Conservation (phyloP, 495 filamentous ascomycete genomes). For the Letharia columbiana region DNA sequence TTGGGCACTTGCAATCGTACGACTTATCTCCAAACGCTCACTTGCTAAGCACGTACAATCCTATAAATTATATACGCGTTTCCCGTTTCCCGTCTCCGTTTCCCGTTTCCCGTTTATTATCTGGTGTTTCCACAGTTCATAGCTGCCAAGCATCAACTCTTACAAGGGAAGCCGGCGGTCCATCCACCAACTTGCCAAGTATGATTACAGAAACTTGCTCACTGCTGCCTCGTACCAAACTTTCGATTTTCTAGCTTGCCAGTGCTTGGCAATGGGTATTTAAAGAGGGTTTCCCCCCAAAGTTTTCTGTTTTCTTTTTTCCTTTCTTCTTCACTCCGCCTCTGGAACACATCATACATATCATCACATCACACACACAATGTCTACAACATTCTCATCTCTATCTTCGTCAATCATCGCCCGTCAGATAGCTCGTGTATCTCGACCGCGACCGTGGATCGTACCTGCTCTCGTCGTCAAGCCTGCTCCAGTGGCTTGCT, state of each 20-base stretch:
- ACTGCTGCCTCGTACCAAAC: neutral
- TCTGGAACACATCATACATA: neutral
- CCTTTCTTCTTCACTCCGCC: neutral
- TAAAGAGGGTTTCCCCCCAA: neutral
- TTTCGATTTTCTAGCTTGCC: too few relatives aligned
- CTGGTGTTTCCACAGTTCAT: neutral
- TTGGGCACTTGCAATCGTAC: neutral
- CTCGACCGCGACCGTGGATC: slow-evolving; percentile 5
- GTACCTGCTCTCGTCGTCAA: neutral
- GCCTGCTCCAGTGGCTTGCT: slow-evolving; percentile 2
- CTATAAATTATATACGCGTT: neutral
- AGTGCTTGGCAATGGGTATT: neutral
- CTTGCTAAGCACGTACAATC: neutral
- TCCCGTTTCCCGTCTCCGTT: neutral
- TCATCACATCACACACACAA: slow-evolving; percentile 8
- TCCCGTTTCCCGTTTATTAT: neutral
- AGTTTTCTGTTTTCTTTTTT: neutral
- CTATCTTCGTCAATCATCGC: slow-evolving; percentile 3
- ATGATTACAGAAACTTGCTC: neutral
- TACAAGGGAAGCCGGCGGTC: neutral
- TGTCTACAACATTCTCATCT: slow-evolving; percentile 1
- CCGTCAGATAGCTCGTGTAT: slow-evolving; percentile 8
- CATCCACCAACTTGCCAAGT: neutral
- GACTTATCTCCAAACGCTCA: neutral
- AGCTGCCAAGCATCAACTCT: neutral